phyloP scores from a whole-genome alignment of 257 asterid genomes.

The Nicotiana tomentosiformis region DNA sequence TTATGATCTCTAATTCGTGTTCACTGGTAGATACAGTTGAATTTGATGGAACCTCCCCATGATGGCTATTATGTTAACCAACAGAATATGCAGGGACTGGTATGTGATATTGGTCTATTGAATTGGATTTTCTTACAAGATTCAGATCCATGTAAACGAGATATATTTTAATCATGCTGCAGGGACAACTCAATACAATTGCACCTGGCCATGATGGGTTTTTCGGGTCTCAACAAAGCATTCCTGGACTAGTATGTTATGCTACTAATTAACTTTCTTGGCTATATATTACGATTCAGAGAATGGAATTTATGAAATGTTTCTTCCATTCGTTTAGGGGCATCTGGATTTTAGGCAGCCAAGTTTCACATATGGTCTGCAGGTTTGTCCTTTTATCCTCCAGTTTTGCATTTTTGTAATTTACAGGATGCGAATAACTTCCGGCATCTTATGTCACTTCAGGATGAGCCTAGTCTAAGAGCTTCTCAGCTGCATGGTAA shows the following conservation, averaged over 20 bases:
- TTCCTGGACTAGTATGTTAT: slow-evolving; percentile 64
- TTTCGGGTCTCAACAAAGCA: slow-evolving; percentile 61
- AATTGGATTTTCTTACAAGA: neutral
- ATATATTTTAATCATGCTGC: slow-evolving; percentile 13
- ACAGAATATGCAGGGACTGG: slow-evolving; percentile 79
- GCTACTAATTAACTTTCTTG: slow-evolving; percentile 3
- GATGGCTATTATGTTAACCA: slow-evolving; percentile 75
- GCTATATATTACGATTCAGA: neutral
- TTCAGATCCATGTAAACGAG: neutral
- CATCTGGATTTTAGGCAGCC: slow-evolving; percentile 82
- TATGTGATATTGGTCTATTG: slow-evolving; percentile 19
- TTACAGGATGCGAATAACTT: neutral
- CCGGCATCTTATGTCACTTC: slow-evolving; percentile 12
- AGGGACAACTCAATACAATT: slow-evolving; percentile 72
- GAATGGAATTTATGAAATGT: neutral
- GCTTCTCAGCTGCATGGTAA: slow-evolving; percentile 49
- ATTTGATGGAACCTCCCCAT: slow-evolving; percentile 95
- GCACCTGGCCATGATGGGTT: slow-evolving; percentile 69
- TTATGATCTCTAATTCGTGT: slow-evolving; percentile 5
- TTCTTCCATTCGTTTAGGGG: slow-evolving; percentile 44
- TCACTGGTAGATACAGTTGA: slow-evolving; percentile 55
- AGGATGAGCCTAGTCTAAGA: slow-evolving; percentile 76
- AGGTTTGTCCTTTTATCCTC: slow-evolving; percentile 42
- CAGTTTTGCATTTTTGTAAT: neutral
- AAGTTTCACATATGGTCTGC: slow-evolving; percentile 57